Evolutionary conservation across 2,329 filamentous ascomycete species (phyloP), one percentile per base, ranked within the genome.

Genomic region (Akanthomyces dipterigenus): DNA sequence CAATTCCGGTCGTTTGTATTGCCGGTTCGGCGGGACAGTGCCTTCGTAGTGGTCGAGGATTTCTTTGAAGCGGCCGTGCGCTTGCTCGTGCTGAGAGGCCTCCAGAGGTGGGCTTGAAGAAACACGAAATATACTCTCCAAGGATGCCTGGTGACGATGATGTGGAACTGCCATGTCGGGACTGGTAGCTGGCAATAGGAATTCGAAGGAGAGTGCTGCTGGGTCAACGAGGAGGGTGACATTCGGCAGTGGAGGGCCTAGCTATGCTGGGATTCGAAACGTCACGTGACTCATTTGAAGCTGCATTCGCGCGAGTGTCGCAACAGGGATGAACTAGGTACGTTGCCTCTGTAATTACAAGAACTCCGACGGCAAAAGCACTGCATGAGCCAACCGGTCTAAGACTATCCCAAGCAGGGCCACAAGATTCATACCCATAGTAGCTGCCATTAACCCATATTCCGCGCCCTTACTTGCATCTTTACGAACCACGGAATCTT

Each of bases 161-260:
- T 31, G 40, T 78, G 83, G 1, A 96, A 22, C 18, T 46, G 40
- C 54, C 54, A 57, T 57, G 3, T 31, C 48, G 40, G 18, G n/a
- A 43, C 20, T 20, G 40, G 40, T 43, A 43, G n/a, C 36, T 40
- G 36, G 36, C 36, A 40, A 40, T 40, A 40, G 36, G 36, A 9
- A 40, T 40, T 40, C 7, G 16, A 40, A 40, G 36, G 36, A 40
- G 16, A 40, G 36, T 43, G 40, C 40, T 43, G 40, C 40, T 43
- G 40, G 40, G n/a, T 43, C 8, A 43, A 43, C 40, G 40, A 43
- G 40, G 40, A n/a, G 40, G 40, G 40, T 43, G 40, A 43, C 8
- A 43, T 43, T 43, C 40, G 8, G 36, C 36, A 43, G 40, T 43
- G 40, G 40, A 43, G 20, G 40, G 40, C 40, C 36, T 40, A 6